Evolutionary conservation across 176 grass and related monocot species (phyloP), one percentile per base, ranked within the genome.

Genomic region (Phyllostachys edulis): DNA sequence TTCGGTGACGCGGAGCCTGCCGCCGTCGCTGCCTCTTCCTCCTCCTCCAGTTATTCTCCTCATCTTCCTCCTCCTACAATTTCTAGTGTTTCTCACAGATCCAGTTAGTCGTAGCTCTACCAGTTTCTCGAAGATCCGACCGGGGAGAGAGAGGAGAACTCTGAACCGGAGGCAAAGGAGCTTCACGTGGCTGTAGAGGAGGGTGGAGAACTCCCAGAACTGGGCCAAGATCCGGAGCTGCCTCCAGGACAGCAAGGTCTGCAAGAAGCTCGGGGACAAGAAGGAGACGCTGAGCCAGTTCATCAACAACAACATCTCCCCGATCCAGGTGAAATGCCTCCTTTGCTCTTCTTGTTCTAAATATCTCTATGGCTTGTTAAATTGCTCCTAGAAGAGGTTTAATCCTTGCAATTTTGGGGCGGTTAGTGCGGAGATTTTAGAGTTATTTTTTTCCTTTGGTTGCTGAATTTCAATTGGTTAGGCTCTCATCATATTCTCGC

Each of bases 181-280:
- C 82, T 99, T 90, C 44, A 92, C 88, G 23, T 99, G 96, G 96
- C 86, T 99, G 10, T 90, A 91, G 87, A 65, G 91, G 69, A 85
- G 96, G 86, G 93, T 99, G 10, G 90, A 87, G 71, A 80, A 76
- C 68, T 13, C 44, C 1, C 27, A 13, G 29, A 99, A 94, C 40
- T 99, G 96, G 96, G 87, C 73, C 20, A 88, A 82, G 86, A 94
- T 99, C 69, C 87, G 81, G 80, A 99, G 96, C 69, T 99, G 93
- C 91, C 84, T 99, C 69, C 86, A 84, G 27, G 96, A 94, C 24
- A 81, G 85, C 73, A 82, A 90, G 29, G 93, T 99, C 36, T 99
- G 93, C 84, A 4, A 73, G 60, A 92, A 85, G 59, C 80, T 99
- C 0, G 87, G 64, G 14, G 80, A 80, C 14, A 79, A 80, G 26